Conservation (phyloP, 2,329 filamentous ascomycete genomes). For the Trichoderma arundinaceum region DNA sequence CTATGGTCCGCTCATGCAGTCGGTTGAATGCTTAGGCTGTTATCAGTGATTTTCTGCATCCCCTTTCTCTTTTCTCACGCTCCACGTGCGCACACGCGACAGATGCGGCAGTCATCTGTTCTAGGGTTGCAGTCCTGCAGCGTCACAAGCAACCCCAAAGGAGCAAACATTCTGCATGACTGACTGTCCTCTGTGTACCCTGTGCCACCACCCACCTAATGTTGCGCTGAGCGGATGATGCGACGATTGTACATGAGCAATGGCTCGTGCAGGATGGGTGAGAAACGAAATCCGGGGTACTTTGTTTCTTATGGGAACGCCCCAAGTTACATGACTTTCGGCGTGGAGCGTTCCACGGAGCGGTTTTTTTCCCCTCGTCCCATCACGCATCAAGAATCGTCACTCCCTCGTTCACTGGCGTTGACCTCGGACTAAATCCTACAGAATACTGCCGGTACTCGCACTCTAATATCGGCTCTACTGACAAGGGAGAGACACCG, state of each 20-base stretch:
- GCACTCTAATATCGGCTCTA: background rate
- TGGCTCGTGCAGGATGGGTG: background rate
- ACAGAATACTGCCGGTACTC: background rate
- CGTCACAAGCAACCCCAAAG: conserved; percentile 5
- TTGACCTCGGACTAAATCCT: background rate
- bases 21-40: background rate
- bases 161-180: conserved; percentile 6
- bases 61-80: background rate
- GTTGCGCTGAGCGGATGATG: conserved; percentile 4
- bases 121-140: conserved; percentile 11
- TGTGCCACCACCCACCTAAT: conserved; percentile 13
- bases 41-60: background rate
- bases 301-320: background rate
- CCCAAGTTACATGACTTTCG: conserved; percentile 1
- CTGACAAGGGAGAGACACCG: background rate
- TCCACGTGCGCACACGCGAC: conserved; percentile 15
- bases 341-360: background rate
- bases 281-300: background rate
- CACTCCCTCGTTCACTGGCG: background rate
- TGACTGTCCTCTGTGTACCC: background rate
- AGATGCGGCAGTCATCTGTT: conserved; percentile 9
- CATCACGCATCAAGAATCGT: background rate
- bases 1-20: conserved; percentile 1
- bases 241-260: background rate
- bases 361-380: background rate